Percentiles rank a stretch among this genome's conserved stretches.
phyloP scores from a whole-genome alignment of 345 rosid genomes.

The Rhodomyrtus tomentosa region DNA sequence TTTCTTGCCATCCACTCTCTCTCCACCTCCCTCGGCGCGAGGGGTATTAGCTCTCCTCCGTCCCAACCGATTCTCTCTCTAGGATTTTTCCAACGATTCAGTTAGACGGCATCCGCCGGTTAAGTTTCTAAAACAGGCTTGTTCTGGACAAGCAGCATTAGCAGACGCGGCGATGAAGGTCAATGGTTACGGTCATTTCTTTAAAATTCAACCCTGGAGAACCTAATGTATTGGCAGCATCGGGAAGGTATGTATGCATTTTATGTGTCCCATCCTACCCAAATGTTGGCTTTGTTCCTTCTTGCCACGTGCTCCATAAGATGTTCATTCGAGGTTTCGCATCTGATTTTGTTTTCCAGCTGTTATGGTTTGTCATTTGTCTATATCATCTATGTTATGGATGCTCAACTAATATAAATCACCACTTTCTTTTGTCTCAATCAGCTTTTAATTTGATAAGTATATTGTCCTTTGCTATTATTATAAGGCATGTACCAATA shows the following conservation, averaged over 20 bases:
- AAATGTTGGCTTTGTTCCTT: background rate
- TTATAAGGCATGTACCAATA: background rate
- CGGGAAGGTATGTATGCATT: slow-evolving; percentile 49
- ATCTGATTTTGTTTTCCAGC: background rate
- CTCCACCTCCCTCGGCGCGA: background rate
- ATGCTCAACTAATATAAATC: background rate
- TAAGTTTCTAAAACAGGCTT: background rate
- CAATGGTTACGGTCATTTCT: slow-evolving; percentile 75
- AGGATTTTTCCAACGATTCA: background rate
- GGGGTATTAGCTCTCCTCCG: background rate
- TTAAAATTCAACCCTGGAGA: slow-evolving; percentile 93
- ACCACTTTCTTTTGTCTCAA: background rate
- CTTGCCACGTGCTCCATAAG: background rate
- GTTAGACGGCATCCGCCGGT: background rate
- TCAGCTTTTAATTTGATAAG: background rate
- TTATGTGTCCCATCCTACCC: background rate
- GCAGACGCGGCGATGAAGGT: slow-evolving; percentile 42
- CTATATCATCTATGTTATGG: background rate
- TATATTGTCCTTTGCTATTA: background rate
- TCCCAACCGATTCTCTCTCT: background rate
- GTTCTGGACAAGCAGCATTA: background rate
- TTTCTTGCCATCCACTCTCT: background rate
- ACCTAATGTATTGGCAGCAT: slow-evolving; percentile 67
- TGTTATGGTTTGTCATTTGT: background rate
- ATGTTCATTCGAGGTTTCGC: background rate